phyloP scores from a whole-genome alignment of 2,329 filamentous ascomycete genomes.

The Penicillium verrucosum region DNA sequence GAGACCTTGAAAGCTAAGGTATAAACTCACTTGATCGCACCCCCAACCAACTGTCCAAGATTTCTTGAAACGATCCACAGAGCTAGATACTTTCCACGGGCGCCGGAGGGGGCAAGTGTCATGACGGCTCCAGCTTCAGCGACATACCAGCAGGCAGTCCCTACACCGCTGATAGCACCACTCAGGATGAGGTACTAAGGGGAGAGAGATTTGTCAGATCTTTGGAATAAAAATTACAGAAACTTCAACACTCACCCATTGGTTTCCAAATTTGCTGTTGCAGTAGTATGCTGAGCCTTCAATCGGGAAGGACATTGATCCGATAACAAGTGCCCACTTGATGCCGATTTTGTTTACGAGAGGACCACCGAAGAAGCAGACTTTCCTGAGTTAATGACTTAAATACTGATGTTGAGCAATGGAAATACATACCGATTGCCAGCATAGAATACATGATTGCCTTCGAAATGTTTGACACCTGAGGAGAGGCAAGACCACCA shows the following conservation, averaged over 20 bases:
- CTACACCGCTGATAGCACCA: neutral
- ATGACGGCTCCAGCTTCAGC: neutral
- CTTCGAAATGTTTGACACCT: neutral
- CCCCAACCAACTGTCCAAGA: neutral
- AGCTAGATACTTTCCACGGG: neutral
- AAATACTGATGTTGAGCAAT: neutral
- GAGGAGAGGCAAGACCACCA: neutral
- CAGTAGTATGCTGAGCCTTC: neutral
- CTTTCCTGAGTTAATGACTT: neutral
- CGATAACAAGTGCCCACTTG: neutral
- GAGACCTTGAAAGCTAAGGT: neutral
- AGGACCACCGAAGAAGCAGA: neutral
- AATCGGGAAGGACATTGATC: neutral
- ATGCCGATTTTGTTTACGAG: neutral
- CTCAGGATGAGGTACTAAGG: neutral
- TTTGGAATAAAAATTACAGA: neutral
- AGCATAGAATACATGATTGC: neutral
- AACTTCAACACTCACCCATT: neutral
- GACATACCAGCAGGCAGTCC: neutral
- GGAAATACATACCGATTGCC: neutral
- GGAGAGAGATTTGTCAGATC: neutral
- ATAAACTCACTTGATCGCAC: neutral
- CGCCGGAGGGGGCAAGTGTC: neutral
- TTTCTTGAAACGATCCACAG: neutral
- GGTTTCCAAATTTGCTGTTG: neutral